Evolutionary conservation across 1,284 basidiomycete species (phyloP).

Genomic region (Ganoderma multipileum): DNA sequence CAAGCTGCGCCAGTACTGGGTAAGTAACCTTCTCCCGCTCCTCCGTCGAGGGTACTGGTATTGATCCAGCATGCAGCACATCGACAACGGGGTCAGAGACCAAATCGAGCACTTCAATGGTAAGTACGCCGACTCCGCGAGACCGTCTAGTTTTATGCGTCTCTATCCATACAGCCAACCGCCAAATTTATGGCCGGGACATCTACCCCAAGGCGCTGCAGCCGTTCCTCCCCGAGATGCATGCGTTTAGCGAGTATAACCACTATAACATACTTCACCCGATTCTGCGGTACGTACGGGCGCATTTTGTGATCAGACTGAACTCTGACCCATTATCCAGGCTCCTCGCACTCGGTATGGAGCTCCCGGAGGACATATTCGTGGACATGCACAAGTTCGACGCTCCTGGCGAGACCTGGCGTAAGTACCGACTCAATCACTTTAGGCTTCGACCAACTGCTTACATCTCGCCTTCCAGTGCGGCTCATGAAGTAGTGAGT

Average conservation of each 20-base stretch:
- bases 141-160: background rate
- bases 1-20: slow-evolving; percentile 62
- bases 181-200: slow-evolving; percentile 49
- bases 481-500: slow-evolving; percentile 47
- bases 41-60: background rate
- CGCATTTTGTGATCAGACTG: background rate
- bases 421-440: slow-evolving; percentile 26
- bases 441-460: no score
- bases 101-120: slow-evolving; percentile 66
- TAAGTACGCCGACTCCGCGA: slow-evolving; percentile 35
- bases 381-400: slow-evolving; percentile 41
- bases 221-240: slow-evolving; percentile 65
- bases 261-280: slow-evolving; percentile 58
- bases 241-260: slow-evolving; percentile 56
- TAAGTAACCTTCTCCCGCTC: slow-evolving; percentile 44
- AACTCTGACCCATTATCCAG: slow-evolving; percentile 34
- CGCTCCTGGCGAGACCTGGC: slow-evolving; percentile 37
- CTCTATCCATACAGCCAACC: slow-evolving; percentile 47
- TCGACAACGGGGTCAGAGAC: slow-evolving; percentile 64
- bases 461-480: slow-evolving; percentile 20
- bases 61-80: slow-evolving; percentile 45
- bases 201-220: slow-evolving; percentile 56
- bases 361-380: slow-evolving; percentile 43
- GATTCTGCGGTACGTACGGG: slow-evolving; percentile 49
- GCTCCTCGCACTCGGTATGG: slow-evolving; percentile 48